phyloP scores from a whole-genome alignment of 192 early-diverging fungal species.

The Linnemannia zychae region DNA sequence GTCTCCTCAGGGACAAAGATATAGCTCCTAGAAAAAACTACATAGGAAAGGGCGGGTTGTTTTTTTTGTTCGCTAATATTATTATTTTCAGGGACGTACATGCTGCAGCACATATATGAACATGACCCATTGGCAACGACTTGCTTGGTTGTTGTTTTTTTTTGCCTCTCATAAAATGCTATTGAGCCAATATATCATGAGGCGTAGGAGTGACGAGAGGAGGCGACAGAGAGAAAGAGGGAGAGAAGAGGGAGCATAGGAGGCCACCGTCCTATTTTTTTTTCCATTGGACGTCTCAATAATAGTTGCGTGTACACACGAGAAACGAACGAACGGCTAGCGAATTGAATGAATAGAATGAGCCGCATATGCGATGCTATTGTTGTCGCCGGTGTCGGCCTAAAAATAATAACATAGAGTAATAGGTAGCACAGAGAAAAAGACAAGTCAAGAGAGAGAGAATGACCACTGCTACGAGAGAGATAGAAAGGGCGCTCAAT shows the following conservation, averaged over 20 bases:
- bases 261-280: too few relatives aligned
- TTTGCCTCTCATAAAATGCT: conserved; percentile 6
- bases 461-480: not conserved
- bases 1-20: not conserved
- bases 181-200: not conserved
- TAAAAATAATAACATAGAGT: too few relatives aligned
- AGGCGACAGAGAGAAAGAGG: not conserved
- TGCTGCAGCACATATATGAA: not conserved
- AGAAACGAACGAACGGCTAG: too few relatives aligned
- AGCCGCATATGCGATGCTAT: too few relatives aligned
- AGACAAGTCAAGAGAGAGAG: not conserved
- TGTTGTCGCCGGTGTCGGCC: too few relatives aligned
- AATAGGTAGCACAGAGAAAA: not conserved
- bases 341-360: too few relatives aligned
- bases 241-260: not conserved
- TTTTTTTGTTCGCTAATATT: too few relatives aligned
- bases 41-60: not conserved
- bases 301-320: too few relatives aligned
- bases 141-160: not conserved
- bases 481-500: too few relatives aligned
- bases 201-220: not conserved
- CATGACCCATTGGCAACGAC: not conserved
- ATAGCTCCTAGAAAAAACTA: not conserved
- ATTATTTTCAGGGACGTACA: not conserved
- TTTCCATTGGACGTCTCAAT: not conserved